These are phyloP conservation scores for Ganoderma leucocontextum DNA, from an alignment of 1,284 basidiomycete genomes.

Conservation along the genomic window DNA sequence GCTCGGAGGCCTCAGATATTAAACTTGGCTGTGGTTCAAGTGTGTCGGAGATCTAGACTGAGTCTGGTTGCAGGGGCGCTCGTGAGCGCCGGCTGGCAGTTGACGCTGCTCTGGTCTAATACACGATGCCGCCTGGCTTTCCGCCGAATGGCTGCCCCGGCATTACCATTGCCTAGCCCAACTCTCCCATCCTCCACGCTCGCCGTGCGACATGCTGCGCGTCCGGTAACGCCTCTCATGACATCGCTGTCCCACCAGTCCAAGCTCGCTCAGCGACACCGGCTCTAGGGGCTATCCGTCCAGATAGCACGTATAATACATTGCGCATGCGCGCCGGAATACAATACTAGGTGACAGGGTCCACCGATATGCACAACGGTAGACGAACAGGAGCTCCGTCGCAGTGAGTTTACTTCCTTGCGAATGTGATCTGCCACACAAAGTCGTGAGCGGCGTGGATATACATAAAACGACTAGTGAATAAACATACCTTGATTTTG, in stretches of 20 bases:
- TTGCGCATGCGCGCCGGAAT: conserved; percentile 26
- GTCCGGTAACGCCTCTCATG: neutral
- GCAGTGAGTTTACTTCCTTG: conserved; percentile 53
- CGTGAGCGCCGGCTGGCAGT: too few species aligned
- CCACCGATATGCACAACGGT: neutral
- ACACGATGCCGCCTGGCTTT: neutral
- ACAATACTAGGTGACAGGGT: conserved; percentile 10
- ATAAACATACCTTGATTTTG: conserved; percentile 84
- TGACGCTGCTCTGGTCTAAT: neutral
- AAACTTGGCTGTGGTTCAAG: neutral
- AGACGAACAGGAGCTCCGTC: neutral
- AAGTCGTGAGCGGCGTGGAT: neutral
- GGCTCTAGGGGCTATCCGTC: neutral
- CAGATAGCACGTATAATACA: conserved; percentile 27
- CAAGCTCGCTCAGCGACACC: neutral
- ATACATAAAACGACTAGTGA: neutral
- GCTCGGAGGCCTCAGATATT: too few species aligned
- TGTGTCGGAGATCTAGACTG: neutral
- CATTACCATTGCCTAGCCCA: neutral
- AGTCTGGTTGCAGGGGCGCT: too few species aligned
- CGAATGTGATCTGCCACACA: conserved; percentile 61
- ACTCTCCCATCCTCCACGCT: conserved; percentile 6
- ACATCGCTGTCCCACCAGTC: neutral
- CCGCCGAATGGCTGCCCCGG: conserved; percentile 6
- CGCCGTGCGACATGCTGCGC: neutral